Base-by-base conservation (phyloP, 768 basidiomycete species). In the Crassisporium funariophilum region DNA sequence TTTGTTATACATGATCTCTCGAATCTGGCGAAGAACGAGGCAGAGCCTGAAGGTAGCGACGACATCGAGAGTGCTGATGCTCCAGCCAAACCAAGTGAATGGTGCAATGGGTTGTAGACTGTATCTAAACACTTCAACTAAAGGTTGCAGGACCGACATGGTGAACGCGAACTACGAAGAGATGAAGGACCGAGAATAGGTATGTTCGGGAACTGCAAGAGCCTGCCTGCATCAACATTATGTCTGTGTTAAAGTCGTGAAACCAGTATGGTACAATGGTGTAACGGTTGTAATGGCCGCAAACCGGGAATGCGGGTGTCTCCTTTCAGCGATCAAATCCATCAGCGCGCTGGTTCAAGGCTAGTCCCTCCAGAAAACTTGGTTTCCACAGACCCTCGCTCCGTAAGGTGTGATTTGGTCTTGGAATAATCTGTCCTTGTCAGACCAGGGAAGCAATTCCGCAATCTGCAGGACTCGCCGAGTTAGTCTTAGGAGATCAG, bases 341-440 rank as follows among this genome's bases (percentile, higher is more conserved):
- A 75, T 72, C 66, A 78, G 88, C 81, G 88, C 88, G 88, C 88
- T 87, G 83, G 85, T 89, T 90, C 88, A 86, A 90, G 86, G 77
- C 86, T 78, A 82, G 83, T 85, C 85, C 86, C 88, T 89, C 87
- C 86, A 82, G 88, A 91, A 88, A 90, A 89, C 85, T 91, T 89
- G 87, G 88, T 86, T 69, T 76, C 80, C 83, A 78, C 80, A 78
- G 77, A 77, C 68, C 73, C 71, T 77, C 80, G 74, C 68, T 50
- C 65, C 76, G 82, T 69, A 90, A 83, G 79, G 69, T 24, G 65
- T 79, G 84, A 75, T 54, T 50, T 57, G 75, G 66, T 71, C 78
- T 82, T 83, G 84, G 88, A 86, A 86, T 90, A 90, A 90, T 86
- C 60, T 69, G 83, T 70, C 79, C 85, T 79, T 82, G 84, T 81